These are phyloP conservation scores for Saccharomyces eubayanus DNA, from an alignment of 805 yeast genomes.

Conservation along the genomic window DNA sequence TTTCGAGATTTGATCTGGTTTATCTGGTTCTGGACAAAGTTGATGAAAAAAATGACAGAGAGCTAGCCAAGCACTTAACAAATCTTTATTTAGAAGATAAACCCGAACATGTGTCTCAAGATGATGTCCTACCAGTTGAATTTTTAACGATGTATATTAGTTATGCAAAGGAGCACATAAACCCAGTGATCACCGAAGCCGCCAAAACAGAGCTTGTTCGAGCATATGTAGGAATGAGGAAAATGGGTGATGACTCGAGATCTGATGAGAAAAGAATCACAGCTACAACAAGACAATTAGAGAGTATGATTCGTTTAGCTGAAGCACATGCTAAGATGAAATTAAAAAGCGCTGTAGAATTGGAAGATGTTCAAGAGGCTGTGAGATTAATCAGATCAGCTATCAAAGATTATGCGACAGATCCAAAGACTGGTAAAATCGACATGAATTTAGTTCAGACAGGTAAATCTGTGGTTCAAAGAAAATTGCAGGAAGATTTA, in stretches of 20 bases:
- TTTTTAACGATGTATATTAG: slow-evolving; percentile 82
- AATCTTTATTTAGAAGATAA: slow-evolving; percentile 84
- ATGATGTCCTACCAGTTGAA: slow-evolving; percentile 75
- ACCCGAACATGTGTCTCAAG: slow-evolving; percentile 60
- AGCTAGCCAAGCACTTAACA: slow-evolving; percentile 83
- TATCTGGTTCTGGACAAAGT: slow-evolving; percentile 88
- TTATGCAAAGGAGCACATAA: slow-evolving; percentile 78
- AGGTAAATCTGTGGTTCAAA: slow-evolving; percentile 83
- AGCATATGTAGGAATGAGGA: slow-evolving; percentile 88
- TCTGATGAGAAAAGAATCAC: slow-evolving; percentile 85
- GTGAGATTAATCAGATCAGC: slow-evolving; percentile 89
- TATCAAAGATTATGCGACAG: slow-evolving; percentile 95
- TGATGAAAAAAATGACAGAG: slow-evolving; percentile 75
- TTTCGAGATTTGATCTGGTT: slow-evolving; percentile 91
- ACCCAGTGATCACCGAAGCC: slow-evolving; percentile 71
- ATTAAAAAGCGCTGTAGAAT: slow-evolving; percentile 58
- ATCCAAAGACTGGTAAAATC: slow-evolving; percentile 91
- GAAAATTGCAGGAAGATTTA: slow-evolving; percentile 67
- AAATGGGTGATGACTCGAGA: slow-evolving; percentile 84
- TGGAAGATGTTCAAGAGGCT: slow-evolving; percentile 84
- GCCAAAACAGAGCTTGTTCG: slow-evolving; percentile 82
- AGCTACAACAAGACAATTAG: slow-evolving; percentile 95
- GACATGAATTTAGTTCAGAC: slow-evolving; percentile 97
- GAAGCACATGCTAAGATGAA: slow-evolving; percentile 99
- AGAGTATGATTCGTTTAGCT: slow-evolving; percentile 85